Conservation (phyloP, 2,329 filamentous ascomycete genomes). For the Aspergillus sp. region DNA sequence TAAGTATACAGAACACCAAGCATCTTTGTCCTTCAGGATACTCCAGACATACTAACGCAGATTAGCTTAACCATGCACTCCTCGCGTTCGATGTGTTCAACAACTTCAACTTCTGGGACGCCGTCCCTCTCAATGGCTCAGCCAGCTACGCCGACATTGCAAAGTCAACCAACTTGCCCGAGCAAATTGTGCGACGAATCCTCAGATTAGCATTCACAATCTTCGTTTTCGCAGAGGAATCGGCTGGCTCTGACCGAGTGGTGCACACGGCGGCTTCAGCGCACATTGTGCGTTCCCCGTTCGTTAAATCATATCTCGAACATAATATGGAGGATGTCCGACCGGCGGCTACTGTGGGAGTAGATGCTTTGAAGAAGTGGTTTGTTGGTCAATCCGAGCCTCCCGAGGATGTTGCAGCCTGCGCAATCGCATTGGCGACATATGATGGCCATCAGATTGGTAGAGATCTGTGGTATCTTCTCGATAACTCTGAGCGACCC, state of each 20-base stretch:
- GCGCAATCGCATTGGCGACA: background rate
- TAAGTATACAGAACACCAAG: background rate
- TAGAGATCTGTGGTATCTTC: background rate
- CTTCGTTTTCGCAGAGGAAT: background rate
- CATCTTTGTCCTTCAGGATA: background rate
- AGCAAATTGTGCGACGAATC: background rate
- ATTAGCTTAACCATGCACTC: background rate
- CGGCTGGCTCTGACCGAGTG: background rate
- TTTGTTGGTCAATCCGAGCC: background rate
- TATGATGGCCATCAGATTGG: background rate
- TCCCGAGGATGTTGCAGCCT: background rate
- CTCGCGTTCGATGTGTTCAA: background rate
- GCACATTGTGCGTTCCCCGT: background rate
- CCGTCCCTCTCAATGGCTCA: background rate
- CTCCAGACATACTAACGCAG: background rate
- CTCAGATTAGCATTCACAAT: background rate
- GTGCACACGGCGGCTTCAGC: background rate
- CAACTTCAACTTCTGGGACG: background rate
- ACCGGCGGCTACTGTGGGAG: background rate
- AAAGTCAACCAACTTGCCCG: background rate
- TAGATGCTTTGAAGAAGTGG: background rate
- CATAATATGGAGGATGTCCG: background rate
- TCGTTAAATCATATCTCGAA: background rate
- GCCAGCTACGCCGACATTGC: slow-evolving; percentile 1
- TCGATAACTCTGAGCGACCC: background rate